Base-by-base conservation (phyloP, 2,329 filamentous ascomycete species). In the Apiospora hydei region DNA sequence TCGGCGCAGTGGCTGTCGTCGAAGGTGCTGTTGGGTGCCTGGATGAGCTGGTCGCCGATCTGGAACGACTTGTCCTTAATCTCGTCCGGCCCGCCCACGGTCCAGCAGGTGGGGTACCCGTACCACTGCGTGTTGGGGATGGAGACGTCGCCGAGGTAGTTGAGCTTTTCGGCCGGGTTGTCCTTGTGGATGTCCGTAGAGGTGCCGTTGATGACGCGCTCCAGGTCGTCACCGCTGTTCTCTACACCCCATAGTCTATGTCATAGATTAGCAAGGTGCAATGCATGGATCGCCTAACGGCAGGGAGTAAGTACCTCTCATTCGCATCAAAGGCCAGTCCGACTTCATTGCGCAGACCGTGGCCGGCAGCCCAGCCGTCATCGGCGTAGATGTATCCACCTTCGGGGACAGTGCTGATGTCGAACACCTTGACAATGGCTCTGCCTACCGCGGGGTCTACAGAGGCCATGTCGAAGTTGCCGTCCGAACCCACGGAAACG, bases 81-180 rank as follows among this genome's bases (percentile, higher is more conserved):
- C 26, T 82, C 82, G 38, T 78, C 76, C 0, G 86, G 83, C 69
- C 86, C 82, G 78, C 80, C 81, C 21, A 81, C 77, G 1, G 81
- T 79, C 47, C 79, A 81, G 73, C 81, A 82, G 0, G 83, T 83
- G 1, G 91, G 90, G 74, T 92, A 92, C 21, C 91, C 91, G 74
- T 88, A 91, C 80, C 91, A 91, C 1, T 78, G 73, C 30, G 82
- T 77, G 69, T 81, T 83, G 49, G 86, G 86, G 16, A 76, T 69
- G 51, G 88, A 87, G 4, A 92, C 83, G 72, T 88, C 88, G 8
- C 90, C 90, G 67, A 91, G 86, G 79, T 87, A 92, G 78, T 92
- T 92, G 74, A 92, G 78, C 77, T 92, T 88, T 76, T 93, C 91
- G 6, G 87, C 89, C 0, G 90, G 90, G 73, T 92, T 92, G 75